Percentiles rank a stretch among this genome's conserved stretches.
phyloP scores from a whole-genome alignment of 768 basidiomycete genomes.

The Serendipita sp. region DNA sequence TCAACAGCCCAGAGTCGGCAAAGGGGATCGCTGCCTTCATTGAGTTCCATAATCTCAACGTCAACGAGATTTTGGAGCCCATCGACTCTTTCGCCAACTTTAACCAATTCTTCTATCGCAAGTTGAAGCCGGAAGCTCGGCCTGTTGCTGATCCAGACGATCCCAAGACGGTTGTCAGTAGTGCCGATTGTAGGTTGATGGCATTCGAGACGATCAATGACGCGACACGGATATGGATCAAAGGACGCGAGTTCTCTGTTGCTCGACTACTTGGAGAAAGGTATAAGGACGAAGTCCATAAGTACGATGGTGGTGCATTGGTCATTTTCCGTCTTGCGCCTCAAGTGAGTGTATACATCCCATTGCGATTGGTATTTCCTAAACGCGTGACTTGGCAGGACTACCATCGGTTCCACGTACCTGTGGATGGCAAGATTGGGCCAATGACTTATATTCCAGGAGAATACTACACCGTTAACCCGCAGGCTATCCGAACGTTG shows the following conservation, averaged over 20 bases:
- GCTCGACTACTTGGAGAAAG: slow-evolving; percentile 61
- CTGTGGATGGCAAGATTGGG: slow-evolving; percentile 74
- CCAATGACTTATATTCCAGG: slow-evolving; percentile 70
- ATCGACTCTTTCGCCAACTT: slow-evolving; percentile 82
- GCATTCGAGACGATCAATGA: slow-evolving; percentile 74
- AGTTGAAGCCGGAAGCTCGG: slow-evolving; percentile 70
- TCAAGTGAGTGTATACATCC: slow-evolving; percentile 15
- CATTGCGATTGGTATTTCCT: slow-evolving; percentile 1
- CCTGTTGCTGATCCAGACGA: slow-evolving; percentile 60
- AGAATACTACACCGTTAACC: slow-evolving; percentile 95
- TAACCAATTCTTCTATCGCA: slow-evolving; percentile 84
- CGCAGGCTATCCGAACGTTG: slow-evolving; percentile 82
- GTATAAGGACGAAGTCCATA: slow-evolving; percentile 52
- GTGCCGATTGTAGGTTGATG: slow-evolving; percentile 96
- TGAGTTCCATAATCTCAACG: slow-evolving; percentile 72
- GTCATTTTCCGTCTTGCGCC: slow-evolving; percentile 87
- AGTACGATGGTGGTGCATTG: slow-evolving; percentile 66
- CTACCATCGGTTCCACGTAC: slow-evolving; percentile 86
- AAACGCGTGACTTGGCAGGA: slow-evolving; percentile 36
- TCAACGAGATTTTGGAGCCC: slow-evolving; percentile 72
- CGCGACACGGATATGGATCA: slow-evolving; percentile 90
- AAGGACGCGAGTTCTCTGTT: slow-evolving; percentile 85
- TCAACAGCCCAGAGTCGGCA: slow-evolving; percentile 71
- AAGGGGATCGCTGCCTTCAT: slow-evolving; percentile 78
- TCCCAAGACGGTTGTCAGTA: slow-evolving; percentile 63